Base-by-base conservation (phyloP, 345 rosid genomes). In the Citrus cavaleriei region DNA sequence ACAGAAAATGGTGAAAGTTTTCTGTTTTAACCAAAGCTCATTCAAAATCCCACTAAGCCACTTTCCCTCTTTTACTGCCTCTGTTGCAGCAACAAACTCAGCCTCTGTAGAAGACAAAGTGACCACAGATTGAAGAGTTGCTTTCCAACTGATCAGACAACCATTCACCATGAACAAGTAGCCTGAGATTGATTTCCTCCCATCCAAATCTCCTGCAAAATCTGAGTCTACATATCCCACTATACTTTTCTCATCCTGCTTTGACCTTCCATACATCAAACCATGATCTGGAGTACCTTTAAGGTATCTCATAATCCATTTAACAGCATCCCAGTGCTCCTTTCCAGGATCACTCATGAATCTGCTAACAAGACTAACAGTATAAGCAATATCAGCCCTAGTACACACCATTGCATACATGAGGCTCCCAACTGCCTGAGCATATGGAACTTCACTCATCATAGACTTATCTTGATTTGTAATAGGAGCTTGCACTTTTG, bases 401-500 rank as follows among this genome's bases (percentile, higher is more conserved):
- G 28, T 27, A 27, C 28, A 27, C 1, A 27, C 28, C 28, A 27
- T 27, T 27, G 28, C 28, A 1, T 27, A 27, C 28, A 27, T 27
- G 28, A 27, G 28, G 28, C 28, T 27, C 28, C 28, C 28, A 27
- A 27, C 1, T 27, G 28, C 28, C 1, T 27, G 28, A 1, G 28
- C 28, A 27, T 27, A 27, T 27, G 28, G 28, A 1, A 27, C 28
- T 27, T 27, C 28, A 27, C 28, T 27, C 6, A 54, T 54, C 7
- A 19, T 0, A 3, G 1, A 14, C 6, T 54, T 54, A 1, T 54
- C 58, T 14, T 19, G 5, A 13, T 19, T 54, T 0, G 5, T 54
- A 0, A 3, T 7, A 54, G 1, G 22, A 4, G 7, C 6, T 54
- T 14, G 2, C 2, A 0, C 2, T 0, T 54, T 54, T 0, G 22